Percentiles rank a stretch among this genome's conserved stretches.
Conservation (phyloP, 257 asterid genomes). For the Parsonsia alboflavescens region DNA sequence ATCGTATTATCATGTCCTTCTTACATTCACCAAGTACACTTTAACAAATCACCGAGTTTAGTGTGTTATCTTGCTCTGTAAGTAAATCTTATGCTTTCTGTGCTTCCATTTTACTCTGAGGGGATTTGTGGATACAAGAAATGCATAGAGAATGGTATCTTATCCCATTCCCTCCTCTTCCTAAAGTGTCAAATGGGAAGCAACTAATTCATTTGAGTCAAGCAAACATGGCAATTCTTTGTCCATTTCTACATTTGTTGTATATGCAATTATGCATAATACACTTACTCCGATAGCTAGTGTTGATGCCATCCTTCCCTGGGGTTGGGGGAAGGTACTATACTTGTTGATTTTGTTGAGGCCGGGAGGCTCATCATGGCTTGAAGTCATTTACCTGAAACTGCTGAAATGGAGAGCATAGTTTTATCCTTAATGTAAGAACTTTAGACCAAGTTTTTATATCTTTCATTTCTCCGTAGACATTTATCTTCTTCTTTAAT, state of each 20-base stretch:
- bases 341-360: not conserved
- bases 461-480: not conserved
- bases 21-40: not conserved
- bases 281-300: not conserved
- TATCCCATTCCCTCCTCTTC: not conserved
- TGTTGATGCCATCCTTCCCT: not conserved
- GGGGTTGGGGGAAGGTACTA: not conserved
- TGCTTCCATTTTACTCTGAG: not conserved
- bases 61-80: not conserved
- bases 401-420: not conserved
- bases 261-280: not conserved
- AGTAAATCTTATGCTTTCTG: not conserved
- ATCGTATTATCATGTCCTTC: not conserved
- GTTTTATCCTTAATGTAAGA: not conserved
- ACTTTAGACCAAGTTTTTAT: not conserved
- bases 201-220: not conserved
- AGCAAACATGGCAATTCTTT: not conserved
- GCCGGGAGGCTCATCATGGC: not conserved
- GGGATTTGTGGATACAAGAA: not conserved
- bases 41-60: not conserved
- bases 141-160: not conserved
- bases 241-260: not conserved
- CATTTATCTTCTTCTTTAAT: not conserved
- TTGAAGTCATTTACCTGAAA: no score
- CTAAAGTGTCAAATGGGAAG: not conserved